Base-by-base conservation (phyloP, 2,329 filamentous ascomycete genomes). In the Coniochaeta sp. region DNA sequence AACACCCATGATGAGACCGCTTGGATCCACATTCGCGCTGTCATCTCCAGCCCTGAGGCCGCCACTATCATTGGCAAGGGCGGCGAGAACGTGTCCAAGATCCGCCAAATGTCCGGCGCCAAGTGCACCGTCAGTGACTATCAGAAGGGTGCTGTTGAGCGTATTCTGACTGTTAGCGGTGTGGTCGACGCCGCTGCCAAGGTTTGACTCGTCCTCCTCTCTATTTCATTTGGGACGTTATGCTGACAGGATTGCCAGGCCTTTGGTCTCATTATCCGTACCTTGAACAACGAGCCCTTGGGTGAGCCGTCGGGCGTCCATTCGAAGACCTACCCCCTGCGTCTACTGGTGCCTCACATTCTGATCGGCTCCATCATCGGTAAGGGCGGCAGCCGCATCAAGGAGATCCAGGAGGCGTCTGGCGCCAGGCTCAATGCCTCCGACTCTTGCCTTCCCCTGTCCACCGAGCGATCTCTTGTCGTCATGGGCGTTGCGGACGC, bases 61-160 rank as follows among this genome's bases (percentile, higher is more conserved):
- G 94, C 94, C 33, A 99, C 94, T 48, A 90, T 96, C 59, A 99
- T 99, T 71, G 94, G 94, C 66, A 99, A 99, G 74, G 92, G 91
- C 57, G 94, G 94, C 67, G 94, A 99, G 77, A 99, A 99, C 65
- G 94, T 99, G 47, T 95, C 91, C 60, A 90, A 95, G 73, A 97
- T 99, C 65, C 85, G 94, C 60, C 90, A 89, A 67, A 79, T 96
- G 73, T 96, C 94, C 50, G 91, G 91, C 62, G 94, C 94, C 59
- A 97, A 97, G 74, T 99, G 94, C 76, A 99, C 94, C 47, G 94
- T 99, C 61, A 96, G 91, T 74, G 94, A 99, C 72, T 99, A 97
- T 65, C 89, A 95, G 61, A 90, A 95, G 65, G 94, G 94, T 59
- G 94, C 94, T 51, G 91, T 97, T 30, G 94, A 99, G 76, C 89